These are phyloP conservation scores for Aphanomyces astaci DNA, from an alignment of 352 stramenopile genomes.

Conservation along the genomic window DNA sequence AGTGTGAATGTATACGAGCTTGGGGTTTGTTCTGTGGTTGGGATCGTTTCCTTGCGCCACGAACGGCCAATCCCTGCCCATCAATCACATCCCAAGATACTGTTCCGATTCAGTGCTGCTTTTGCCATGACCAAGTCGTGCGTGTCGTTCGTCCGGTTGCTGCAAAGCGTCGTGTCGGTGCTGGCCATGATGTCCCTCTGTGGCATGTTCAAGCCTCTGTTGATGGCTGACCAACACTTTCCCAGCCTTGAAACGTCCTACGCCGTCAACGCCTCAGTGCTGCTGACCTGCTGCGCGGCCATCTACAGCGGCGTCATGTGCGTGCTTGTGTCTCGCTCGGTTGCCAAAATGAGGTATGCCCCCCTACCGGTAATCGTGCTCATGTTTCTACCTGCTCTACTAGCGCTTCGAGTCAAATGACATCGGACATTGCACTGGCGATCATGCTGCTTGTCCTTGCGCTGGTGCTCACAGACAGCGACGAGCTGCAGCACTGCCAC, in stretches of 20 bases:
- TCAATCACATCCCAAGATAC: background rate
- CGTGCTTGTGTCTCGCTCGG: background rate
- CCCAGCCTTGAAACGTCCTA: background rate
- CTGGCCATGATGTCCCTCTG: background rate
- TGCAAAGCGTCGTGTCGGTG: background rate
- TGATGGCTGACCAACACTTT: background rate
- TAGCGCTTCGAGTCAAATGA: background rate
- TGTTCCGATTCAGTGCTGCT: background rate
- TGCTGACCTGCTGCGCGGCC: background rate
- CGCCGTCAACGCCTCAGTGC: background rate
- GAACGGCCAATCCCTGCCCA: background rate
- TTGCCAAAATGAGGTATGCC: background rate
- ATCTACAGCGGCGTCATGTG: background rate
- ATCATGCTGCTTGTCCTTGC: background rate
- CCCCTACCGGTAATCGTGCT: background rate
- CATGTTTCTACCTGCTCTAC: background rate
- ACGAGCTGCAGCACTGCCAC: slow-evolving; percentile 3
- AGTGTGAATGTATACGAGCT: no score
- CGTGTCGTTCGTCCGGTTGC: background rate
- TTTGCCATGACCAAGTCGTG: background rate
- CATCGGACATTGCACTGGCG: background rate
- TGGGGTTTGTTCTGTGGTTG: no score
- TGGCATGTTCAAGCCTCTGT: background rate
- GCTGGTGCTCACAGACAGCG: slow-evolving; percentile 7
- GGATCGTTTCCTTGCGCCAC: no score